Conservation (phyloP, 176 grass and related monocot genomes). For the Alopecurus myosuroides region DNA sequence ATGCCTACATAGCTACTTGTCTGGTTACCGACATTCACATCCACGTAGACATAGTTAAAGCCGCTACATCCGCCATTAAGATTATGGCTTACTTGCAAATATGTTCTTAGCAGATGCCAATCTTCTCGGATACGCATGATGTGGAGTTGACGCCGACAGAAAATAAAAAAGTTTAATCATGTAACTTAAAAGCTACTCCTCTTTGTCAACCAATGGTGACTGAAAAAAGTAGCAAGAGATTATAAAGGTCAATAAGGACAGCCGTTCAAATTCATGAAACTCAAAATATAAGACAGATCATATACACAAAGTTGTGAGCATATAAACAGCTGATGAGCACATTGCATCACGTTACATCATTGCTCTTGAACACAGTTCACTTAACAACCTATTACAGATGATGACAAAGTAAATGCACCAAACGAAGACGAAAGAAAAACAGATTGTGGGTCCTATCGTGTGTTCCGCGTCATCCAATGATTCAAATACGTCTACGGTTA, state of each 20-base stretch:
- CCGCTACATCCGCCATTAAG: neutral
- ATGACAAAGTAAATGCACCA: neutral
- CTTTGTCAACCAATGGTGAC: neutral
- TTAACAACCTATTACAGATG: neutral
- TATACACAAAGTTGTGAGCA: neutral
- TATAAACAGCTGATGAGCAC: neutral
- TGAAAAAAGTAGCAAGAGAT: neutral
- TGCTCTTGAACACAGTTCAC: neutral
- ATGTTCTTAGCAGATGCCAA: neutral
- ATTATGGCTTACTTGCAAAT: neutral
- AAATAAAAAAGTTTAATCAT: no score
- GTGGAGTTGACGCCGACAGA: neutral
- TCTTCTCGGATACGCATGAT: no score
- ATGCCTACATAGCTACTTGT: neutral
- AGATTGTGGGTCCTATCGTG: neutral
- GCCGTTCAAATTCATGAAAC: neutral
- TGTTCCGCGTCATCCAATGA: neutral
- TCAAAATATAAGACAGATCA: neutral
- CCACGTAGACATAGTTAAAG: neutral
- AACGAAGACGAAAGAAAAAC: neutral
- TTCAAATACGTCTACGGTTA: constrained; percentile 74
- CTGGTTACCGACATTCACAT: neutral
- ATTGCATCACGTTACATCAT: neutral
- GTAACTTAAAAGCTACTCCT: no score
- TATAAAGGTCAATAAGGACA: neutral